Conservation (phyloP, 495 filamentous ascomycete species). For the Elaphomyces granulatus region DNA sequence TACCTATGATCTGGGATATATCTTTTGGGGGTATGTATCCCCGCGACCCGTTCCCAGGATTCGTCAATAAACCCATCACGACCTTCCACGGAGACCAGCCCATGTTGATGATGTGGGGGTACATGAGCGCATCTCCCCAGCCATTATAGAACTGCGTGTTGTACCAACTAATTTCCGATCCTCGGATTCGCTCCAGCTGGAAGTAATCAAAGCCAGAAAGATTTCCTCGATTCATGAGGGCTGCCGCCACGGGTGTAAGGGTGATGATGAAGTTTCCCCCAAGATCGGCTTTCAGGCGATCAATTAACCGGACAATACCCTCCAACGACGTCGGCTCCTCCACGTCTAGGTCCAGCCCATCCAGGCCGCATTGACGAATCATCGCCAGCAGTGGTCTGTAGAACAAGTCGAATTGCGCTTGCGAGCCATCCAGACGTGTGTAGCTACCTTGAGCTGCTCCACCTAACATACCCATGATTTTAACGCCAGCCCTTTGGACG, state of each 20-base stretch:
- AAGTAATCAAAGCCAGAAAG: constrained; percentile 66
- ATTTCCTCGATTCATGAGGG: constrained; percentile 43
- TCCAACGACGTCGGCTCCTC: constrained; percentile 60
- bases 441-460: constrained; percentile 64
- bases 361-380: constrained; percentile 40
- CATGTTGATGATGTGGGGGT: constrained; percentile 44
- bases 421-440: constrained; percentile 42
- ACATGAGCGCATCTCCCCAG: constrained; percentile 53
- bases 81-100: constrained; percentile 54
- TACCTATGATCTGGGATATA: constrained; percentile 28
- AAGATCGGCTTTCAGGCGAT: constrained; percentile 56
- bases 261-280: constrained; percentile 59
- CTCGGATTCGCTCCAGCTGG: constrained; percentile 47
- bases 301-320: constrained; percentile 58
- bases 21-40: constrained; percentile 41
- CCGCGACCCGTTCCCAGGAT: constrained; percentile 46
- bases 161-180: constrained; percentile 58
- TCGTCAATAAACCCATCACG: constrained; percentile 59
- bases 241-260: constrained; percentile 63
- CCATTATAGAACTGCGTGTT: constrained; percentile 79
- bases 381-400: constrained; percentile 49
- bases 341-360: constrained; percentile 74
- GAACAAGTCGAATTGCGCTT: constrained; percentile 45
- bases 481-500: constrained; percentile 49
- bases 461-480: constrained; percentile 69